Conservation (phyloP, 176 grass and related monocot genomes). For the Oryza glumipatula region DNA sequence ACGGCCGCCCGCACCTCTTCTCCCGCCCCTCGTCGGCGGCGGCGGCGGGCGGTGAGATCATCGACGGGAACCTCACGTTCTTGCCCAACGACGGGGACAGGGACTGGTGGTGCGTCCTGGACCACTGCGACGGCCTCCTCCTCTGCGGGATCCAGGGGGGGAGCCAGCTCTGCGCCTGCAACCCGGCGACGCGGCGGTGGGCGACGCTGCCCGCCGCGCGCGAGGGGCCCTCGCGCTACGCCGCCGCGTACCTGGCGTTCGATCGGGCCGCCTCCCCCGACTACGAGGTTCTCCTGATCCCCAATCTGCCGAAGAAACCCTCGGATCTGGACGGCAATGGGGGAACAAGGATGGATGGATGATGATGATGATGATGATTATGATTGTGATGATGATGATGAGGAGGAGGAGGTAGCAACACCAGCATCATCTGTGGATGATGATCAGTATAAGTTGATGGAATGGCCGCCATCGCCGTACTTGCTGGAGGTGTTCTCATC, state of each 20-base stretch:
- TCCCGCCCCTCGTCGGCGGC: neutral
- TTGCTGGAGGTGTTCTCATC: neutral
- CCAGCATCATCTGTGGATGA: neutral
- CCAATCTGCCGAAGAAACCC: neutral
- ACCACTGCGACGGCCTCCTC: slow-evolving; percentile 18
- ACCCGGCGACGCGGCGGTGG: too few species aligned
- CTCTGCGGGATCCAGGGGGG: neutral
- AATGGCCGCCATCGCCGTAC: slow-evolving; percentile 1
- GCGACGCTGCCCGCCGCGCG: neutral
- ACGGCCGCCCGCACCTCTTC: neutral
- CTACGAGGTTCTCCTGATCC: neutral
- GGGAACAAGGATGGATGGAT: too few species aligned
- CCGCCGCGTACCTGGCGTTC: neutral
- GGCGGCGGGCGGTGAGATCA: too few species aligned
- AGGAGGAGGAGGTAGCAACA: too few species aligned
- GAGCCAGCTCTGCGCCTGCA: neutral
- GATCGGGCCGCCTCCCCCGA: neutral
- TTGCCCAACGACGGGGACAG: neutral
- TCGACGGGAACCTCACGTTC: neutral
- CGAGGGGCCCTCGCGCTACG: neutral
- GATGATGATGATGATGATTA: too few species aligned
- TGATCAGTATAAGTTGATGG: neutral
- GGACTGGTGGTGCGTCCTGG: neutral
- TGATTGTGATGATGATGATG: too few species aligned
- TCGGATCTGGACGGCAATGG: too few species aligned